Evolutionary conservation across 306 rosid genomes (phyloP), one percentile per base, ranked within the genome.

Genomic region (Lathyrus aphaca): DNA sequence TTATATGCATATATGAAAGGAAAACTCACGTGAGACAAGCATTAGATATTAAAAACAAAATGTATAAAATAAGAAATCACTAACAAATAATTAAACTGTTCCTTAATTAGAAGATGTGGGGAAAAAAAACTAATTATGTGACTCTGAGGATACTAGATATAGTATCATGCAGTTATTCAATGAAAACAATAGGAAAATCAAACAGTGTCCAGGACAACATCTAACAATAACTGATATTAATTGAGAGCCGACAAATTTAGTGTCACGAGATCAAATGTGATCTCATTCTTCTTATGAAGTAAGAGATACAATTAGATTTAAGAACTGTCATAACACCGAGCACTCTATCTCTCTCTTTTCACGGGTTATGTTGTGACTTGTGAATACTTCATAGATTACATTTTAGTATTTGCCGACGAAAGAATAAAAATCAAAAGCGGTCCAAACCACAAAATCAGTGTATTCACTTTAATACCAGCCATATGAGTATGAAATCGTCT

Each of bases 181-280:
- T 54, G 38, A 49, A 32, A 65, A 42, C 3, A 54, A 42, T 55
- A 65, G 17, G 39, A 40, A 40, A 64, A 53, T 27, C 40, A 54
- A 42, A 42, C n/a, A 40, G 65, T 25, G 49, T 17, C 17, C 23
- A 51, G 9, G 57, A 53, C 17, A 13, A 17, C 58, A 40, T 15
- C 58, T 64, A 21, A 40, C 17, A 54, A 42, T 37, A 40, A 17
- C 38, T 19, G 49, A 40, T 50, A 59, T 32, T 5, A 8, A 64
- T 46, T 54, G 71, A 46, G 18, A 13, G 58, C 55, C 9, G 17
- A 54, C 44, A 74, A 50, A 38, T 21, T 64, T 43, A 40, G 17
- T 64, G 77, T 10, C 66, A 61, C 51, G 46, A 14, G 19, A 49
- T 3, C 23, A 38, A 57, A 13, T 1, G 12, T 12, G 53, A 12